Evolutionary conservation across 2,329 filamentous ascomycete species (phyloP), one percentile per base, ranked within the genome.

Genomic region (Xylaria sp.): DNA sequence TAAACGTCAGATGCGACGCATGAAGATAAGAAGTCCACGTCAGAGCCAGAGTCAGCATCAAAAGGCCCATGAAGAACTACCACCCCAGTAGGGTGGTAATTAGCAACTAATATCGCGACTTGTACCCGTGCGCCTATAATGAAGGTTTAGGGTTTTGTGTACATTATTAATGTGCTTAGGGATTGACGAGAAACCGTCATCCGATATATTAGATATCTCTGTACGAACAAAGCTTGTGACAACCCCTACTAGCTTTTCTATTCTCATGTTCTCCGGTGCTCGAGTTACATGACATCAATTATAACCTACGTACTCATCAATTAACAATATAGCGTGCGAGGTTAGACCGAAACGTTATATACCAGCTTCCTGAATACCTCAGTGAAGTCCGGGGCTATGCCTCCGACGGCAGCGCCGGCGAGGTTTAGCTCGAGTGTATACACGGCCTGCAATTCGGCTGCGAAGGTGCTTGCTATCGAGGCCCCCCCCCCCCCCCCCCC

Each of bases 391-490:
- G 47, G 47, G 54, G 65, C 34, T 42, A 68, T 51, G 4, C 65
- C 65, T 17, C 65, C 65, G 7, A 65, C 3, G 4, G 61, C 65
- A 7, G 45, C 17, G 42, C 65, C 47, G 2, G 55, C 56, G 27
- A 68, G 56, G 47, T 51, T 9, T 24, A 89, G 75, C 56, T 88
- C 85, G 0, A 86, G 84, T 0, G 86, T 86, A 68, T 89, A 89
- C 4, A 78, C 77, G 0, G 79, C 77, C 51, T 85, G 84, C 24
- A 88, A 74, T 58, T 88, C 85, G 17, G 84, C 82, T 0, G 86
- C 86, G 79, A 82, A 86, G 34, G 84, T 84, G 2, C 79, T 83
- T 0, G 85, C 85, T 19, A 88, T 69, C 1, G 82, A n/a, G n/a
- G n/a, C n/a, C n/a, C n/a, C n/a, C n/a, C n/a, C n/a, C n/a, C n/a